Base-by-base conservation (phyloP, 495 filamentous ascomycete genomes). In the Penicillium macrosclerotiorum region DNA sequence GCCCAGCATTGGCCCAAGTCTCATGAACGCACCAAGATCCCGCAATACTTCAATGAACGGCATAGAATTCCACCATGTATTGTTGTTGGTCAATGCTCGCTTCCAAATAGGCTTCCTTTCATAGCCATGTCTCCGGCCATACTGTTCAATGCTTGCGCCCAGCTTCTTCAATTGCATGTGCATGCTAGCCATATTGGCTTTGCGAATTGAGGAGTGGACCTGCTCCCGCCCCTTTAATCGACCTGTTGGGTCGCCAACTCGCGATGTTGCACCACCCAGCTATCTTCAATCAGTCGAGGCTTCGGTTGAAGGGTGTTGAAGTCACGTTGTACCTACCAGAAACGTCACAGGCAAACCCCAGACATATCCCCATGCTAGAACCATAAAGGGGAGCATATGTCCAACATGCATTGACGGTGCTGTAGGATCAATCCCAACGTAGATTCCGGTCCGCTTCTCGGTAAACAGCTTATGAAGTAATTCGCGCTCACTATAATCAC, bases 371-470 rank as follows among this genome's bases (percentile, higher is more conserved):
- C 93, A 96, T 47, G 90, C 92, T 20, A 96, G 66, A 1, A 89
- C 82, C 93, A 99, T 97, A 31, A 97, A 76, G 7, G 93, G 92
- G 8, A 97, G 68, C 44, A 99, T 80, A 64, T 99, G 90, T 23
- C 93, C 93, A 42, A 97, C 74, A 62, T 99, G 93, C 52, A 97
- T 71, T 4, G 91, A 96, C 19, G 80, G 77, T 3, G 92, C 94
- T 0, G 94, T 96, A 9, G 93, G 90, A 55, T 99, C 93, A 37
- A 99, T 77, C 45, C 93, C 93, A 29, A 86, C 85, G 59, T 99
- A 99, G 38, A 83, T 82, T 23, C 86, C 88, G 42, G 86, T 76
- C 46, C 86, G 75, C 58, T 84, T 85, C 26, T 73, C 63, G 5
- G 76, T 84, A 65, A 96, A 78, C 8, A 94, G 60, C 37, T 74